Evolutionary conservation across 2,329 filamentous ascomycete species (phyloP).

Genomic region (Thermothelomyces thermophilus): DNA sequence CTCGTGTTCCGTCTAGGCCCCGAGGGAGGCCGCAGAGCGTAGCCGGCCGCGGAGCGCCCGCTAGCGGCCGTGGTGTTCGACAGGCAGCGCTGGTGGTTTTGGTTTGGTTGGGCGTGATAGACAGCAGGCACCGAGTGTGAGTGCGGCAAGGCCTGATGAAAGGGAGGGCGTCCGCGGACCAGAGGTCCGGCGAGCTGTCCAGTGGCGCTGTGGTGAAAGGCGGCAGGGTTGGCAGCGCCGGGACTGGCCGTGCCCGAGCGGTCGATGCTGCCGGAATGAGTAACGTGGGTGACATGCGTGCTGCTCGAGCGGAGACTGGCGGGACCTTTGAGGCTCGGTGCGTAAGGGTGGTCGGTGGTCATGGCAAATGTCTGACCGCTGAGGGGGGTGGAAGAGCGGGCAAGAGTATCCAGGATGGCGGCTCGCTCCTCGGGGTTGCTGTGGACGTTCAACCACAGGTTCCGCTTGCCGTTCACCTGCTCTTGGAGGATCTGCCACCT

Average conservation of each 20-base stretch:
- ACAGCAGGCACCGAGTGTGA: background rate
- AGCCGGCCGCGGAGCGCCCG: background rate
- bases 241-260: background rate
- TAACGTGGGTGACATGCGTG: background rate
- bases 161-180: background rate
- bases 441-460: conserved; percentile 20
- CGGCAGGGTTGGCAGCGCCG: background rate
- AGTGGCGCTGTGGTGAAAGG: background rate
- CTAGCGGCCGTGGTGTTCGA: background rate
- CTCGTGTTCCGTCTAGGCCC: background rate
- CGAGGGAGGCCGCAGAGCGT: background rate
- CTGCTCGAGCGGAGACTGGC: background rate
- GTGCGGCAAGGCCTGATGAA: background rate
- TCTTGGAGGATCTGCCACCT: conserved; percentile 15
- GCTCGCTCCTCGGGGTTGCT: conserved; percentile 12
- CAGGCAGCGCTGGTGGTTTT: background rate
- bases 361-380: background rate
- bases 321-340: background rate
- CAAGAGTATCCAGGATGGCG: background rate
- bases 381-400: conserved; percentile 1
- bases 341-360: background rate
- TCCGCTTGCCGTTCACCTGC: conserved; percentile 20
- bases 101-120: background rate
- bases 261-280: background rate
- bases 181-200: background rate